Conservation (phyloP, 2,329 filamentous ascomycete species). For the Setomelanomma holmii region DNA sequence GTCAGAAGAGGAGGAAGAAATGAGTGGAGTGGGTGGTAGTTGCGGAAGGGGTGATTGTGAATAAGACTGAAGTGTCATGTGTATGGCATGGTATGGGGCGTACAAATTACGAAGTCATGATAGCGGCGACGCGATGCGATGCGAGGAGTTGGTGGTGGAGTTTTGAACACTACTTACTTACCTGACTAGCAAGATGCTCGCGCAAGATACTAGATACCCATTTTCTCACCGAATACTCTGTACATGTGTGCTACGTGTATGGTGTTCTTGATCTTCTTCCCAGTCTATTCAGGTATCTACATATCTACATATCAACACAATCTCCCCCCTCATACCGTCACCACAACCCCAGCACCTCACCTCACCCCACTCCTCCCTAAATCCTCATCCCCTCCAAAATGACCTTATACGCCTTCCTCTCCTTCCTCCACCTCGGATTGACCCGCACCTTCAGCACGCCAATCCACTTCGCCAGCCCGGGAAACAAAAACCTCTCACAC, state of each 20-base stretch:
- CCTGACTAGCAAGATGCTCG: background rate
- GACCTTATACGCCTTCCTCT: conserved; percentile 86
- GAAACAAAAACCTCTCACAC: conserved; percentile 75
- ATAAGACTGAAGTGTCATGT: background rate
- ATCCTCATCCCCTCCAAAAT: conserved; percentile 56
- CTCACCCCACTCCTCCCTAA: conserved; percentile 7
- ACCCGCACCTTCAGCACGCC: conserved; percentile 66
- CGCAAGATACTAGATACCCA: background rate
- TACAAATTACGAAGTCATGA: conserved; percentile 6
- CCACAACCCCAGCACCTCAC: no score
- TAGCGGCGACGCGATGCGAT: background rate
- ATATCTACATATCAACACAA: no score
- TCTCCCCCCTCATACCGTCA: no score
- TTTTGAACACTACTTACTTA: background rate
- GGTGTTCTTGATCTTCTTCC: no score
- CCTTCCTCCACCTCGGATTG: conserved; percentile 66
- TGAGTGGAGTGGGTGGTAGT: conserved; percentile 10
- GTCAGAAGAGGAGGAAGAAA: conserved; percentile 41
- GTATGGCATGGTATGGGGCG: background rate
- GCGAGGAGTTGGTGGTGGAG: background rate
- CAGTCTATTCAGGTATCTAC: no score
- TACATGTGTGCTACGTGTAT: no score
- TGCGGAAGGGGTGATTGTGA: background rate
- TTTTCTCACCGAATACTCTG: conserved; percentile 2
- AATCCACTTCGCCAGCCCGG: conserved; percentile 70